Evolutionary conservation across 75 land plant genomes (phyloP).

Genomic region (Cupressus sempervirens): DNA sequence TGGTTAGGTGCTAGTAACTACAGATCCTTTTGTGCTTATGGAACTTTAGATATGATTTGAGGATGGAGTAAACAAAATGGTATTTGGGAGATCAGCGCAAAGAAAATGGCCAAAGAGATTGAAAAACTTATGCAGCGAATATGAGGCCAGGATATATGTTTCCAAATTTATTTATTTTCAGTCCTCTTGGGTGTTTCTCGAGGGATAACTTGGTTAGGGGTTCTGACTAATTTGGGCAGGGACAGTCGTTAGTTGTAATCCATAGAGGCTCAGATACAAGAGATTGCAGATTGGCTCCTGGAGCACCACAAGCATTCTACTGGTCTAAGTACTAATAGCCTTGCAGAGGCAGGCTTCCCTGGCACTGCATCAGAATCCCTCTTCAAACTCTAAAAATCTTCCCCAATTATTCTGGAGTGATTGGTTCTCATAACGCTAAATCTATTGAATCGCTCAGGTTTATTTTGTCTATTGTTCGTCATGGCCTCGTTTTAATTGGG

Average conservation of each 20-base stretch:
- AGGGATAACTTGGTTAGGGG: background rate
- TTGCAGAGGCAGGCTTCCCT: slow-evolving; percentile 79
- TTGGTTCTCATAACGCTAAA: too few species aligned
- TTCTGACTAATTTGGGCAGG: background rate
- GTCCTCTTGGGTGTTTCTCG: background rate
- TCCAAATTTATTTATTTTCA: background rate
- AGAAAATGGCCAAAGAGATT: background rate
- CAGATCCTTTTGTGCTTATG: background rate
- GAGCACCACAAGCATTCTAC: slow-evolving; percentile 62
- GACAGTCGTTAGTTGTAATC: slow-evolving; percentile 14
- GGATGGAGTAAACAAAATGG: background rate
- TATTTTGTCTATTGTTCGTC: too few species aligned
- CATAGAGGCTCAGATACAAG: slow-evolving; percentile 60
- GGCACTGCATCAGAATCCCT: slow-evolving; percentile 28
- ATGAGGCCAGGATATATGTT: background rate
- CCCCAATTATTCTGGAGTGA: too few species aligned
- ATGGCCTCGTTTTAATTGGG: too few species aligned
- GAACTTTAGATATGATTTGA: background rate
- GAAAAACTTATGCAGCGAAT: background rate
- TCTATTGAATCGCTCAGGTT: too few species aligned
- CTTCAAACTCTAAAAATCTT: too few species aligned
- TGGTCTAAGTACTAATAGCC: slow-evolving; percentile 83
- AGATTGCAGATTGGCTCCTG: slow-evolving; percentile 66
- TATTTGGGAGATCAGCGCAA: background rate
- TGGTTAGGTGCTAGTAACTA: background rate